Percentiles rank a stretch among this genome's conserved stretches.
Conservation (phyloP, 805 yeast genomes). For the Ascoidea tarda region DNA sequence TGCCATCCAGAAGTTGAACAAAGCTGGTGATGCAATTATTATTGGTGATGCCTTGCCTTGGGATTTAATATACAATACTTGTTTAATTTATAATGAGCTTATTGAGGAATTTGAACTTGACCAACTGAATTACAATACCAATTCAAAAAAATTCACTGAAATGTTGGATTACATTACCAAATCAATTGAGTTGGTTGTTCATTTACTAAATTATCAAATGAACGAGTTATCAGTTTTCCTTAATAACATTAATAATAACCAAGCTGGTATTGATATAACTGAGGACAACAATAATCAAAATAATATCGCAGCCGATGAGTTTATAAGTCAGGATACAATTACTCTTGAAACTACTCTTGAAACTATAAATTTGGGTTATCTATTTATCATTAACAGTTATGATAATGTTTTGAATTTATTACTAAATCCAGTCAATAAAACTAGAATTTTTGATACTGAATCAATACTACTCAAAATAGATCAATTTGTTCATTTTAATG, state of each 20-base stretch:
- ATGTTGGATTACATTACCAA: neutral
- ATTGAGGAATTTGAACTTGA: conserved; percentile 6
- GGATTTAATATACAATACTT: conserved; percentile 9
- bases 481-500: too few species aligned
- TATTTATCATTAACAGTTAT: too few species aligned
- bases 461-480: too few species aligned
- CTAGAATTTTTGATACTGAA: too few species aligned
- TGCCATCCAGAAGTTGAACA: neutral
- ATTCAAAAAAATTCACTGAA: neutral
- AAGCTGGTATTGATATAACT: neutral
- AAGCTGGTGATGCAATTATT: neutral
- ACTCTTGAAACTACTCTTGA: neutral
- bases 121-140: neutral
- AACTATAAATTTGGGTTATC: neutral
- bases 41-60: conserved; percentile 3
- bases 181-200: conserved; percentile 3
- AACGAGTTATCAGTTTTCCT: conserved; percentile 1
- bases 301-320: neutral
- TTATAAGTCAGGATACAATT: neutral
- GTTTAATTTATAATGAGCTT: conserved; percentile 9
- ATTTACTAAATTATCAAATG: conserved; percentile 6
- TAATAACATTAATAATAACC: too few species aligned
- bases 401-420: too few species aligned
- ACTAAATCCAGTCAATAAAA: too few species aligned
- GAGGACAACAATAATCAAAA: neutral